Base-by-base conservation (phyloP, 2,329 filamentous ascomycete genomes). In the Diplodia corticola region DNA sequence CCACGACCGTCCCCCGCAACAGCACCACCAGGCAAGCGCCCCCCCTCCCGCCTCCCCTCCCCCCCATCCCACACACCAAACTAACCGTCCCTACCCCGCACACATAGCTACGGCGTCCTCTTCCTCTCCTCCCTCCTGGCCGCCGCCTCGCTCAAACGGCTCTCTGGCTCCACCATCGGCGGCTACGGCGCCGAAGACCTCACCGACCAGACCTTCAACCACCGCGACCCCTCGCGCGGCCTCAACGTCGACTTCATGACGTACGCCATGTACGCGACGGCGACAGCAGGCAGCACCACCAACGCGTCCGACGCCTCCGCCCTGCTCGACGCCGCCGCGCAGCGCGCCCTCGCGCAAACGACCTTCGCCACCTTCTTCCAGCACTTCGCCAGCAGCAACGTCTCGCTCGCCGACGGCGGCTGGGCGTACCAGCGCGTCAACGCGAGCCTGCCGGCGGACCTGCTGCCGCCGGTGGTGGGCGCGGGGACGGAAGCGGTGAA, bases 241-340 rank as follows among this genome's bases (percentile, higher is more conserved):
- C 59, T 73, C 2, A 74, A 75, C 61, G 71, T 74, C 71, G 73
- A 76, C 48, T 69, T 75, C 9, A 75, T 76, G 73, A 70, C 70
- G 10, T 72, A 75, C 20, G 51, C 68, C 5, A 76, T 75, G 73
- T 76, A 72, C 51, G 50, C n/a, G n/a, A n/a, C n/a, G n/a, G n/a
- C n/a, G n/a, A n/a, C n/a, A n/a, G n/a, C n/a, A n/a, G n/a, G 53
- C 1, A 65, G 73, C n/a, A 71, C 68, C 3, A 54, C 64, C 0
- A 73, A 72, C 28, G n/a, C n/a, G n/a, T n/a, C n/a, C n/a, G 55
- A 75, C 28, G 28, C 28, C 5, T 26, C 40, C 10, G 70, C 70
- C 0, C 64, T 77, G 0, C 67, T 71, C 4, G 24, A 71, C n/a
- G 1, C 13, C 20, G 26, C 44, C 4, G 64, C 13, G 6, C 69